Conservation (phyloP, 2,329 filamentous ascomycete species). For the Colletotrichum sp. region DNA sequence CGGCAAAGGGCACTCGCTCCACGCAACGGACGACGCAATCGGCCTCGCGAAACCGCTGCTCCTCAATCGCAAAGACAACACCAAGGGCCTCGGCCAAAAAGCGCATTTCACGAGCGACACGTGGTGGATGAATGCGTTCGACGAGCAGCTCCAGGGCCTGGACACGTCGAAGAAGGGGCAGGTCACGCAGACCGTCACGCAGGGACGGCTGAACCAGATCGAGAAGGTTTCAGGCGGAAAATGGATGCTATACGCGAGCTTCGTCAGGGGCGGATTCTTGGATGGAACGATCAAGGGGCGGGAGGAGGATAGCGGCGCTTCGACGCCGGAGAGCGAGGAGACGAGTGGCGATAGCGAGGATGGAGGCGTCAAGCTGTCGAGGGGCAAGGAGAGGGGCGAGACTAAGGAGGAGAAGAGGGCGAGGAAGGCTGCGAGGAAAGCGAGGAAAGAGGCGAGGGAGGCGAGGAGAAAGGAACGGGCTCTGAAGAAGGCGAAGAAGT, state of each 20-base stretch:
- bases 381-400: constrained; percentile 37
- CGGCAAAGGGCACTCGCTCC: constrained; percentile 86
- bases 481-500: constrained; percentile 30
- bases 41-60: constrained; percentile 86
- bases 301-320: constrained; percentile 22
- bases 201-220: constrained; percentile 61
- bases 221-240: constrained; percentile 56
- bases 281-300: constrained; percentile 66
- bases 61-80: constrained; percentile 82
- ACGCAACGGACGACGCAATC: constrained; percentile 72
- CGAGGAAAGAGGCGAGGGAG: constrained; percentile 32
- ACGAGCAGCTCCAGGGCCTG: constrained; percentile 84
- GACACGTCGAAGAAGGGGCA: constrained; percentile 65
- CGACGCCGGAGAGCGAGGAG: constrained; percentile 25
- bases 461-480: constrained; percentile 32
- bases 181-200: constrained; percentile 60
- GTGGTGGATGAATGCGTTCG: constrained; percentile 97
- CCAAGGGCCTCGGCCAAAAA: constrained; percentile 81
- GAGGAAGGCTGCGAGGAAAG: constrained; percentile 37
- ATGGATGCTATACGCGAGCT: constrained; percentile 79
- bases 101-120: constrained; percentile 74
- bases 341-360: constrained; percentile 8
- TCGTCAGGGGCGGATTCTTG: constrained; percentile 82
- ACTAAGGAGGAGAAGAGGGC: constrained; percentile 34
- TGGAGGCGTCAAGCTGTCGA: constrained; percentile 57